Evolutionary conservation across 768 basidiomycete genomes (phyloP).

Genomic region (Floccularia luteovirens): DNA sequence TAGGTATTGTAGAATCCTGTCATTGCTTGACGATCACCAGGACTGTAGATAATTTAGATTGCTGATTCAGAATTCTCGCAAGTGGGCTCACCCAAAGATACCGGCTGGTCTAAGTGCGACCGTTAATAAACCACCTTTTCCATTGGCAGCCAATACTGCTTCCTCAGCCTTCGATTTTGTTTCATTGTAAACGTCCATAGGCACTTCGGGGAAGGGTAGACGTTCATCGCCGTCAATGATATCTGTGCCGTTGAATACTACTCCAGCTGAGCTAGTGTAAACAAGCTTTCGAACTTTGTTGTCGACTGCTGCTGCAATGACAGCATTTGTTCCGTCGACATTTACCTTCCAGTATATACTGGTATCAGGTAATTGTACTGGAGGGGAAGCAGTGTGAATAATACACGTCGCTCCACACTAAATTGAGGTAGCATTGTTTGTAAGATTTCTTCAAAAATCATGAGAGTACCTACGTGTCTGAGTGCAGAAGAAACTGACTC

Average conservation of each 20-base stretch:
- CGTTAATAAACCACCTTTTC: conserved; percentile 75
- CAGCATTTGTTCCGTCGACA: conserved; percentile 80
- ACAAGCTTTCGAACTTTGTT: conserved; percentile 79
- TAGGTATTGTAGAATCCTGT: conserved; percentile 75
- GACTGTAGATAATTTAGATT: conserved; percentile 32
- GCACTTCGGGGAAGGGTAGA: conserved; percentile 59
- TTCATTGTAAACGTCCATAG: conserved; percentile 88
- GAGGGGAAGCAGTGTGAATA: conserved; percentile 91
- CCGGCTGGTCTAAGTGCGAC: conserved; percentile 90
- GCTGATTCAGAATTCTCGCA: neutral
- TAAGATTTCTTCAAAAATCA: neutral
- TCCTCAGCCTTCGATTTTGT: conserved; percentile 89
- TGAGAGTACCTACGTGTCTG: conserved; percentile 46
- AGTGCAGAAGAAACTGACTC: conserved; percentile 67
- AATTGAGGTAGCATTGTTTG: conserved; percentile 5
- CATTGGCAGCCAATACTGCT: conserved; percentile 80
- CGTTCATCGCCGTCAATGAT: conserved; percentile 88
- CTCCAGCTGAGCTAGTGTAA: conserved; percentile 90
- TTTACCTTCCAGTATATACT: conserved; percentile 89
- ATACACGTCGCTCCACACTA: conserved; percentile 84
- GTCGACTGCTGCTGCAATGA: conserved; percentile 75
- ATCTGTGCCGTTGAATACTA: conserved; percentile 79
- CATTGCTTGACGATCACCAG: conserved; percentile 87
- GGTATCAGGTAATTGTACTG: conserved; percentile 53
- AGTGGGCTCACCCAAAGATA: conserved; percentile 72